Evolutionary conservation across 2,329 filamentous ascomycete species (phyloP), one percentile per base, ranked within the genome.

Genomic region (Arthrobotrys megalospora): DNA sequence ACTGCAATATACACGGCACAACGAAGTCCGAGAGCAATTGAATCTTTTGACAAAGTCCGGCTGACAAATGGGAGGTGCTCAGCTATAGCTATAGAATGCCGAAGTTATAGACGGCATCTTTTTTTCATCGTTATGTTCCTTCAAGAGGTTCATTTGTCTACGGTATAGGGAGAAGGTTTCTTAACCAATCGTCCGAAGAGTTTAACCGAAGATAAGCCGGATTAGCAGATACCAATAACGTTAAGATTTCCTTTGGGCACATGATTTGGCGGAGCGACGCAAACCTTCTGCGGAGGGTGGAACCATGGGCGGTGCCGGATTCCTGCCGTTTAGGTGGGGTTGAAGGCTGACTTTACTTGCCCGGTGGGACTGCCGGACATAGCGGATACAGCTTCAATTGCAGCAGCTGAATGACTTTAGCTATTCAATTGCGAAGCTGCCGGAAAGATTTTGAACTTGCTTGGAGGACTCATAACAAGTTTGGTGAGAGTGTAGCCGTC

Each of bases 201-300:
- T 62, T 60, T 50, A 60, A 24, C 73, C 73, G 73, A 77, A 77
- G 66, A 66, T 77, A n/a, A 38, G 16, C 73, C 73, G 73, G 34
- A 32, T 21, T 5, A 32, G 5, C 12, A 48, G 28, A 50, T n/a
- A n/a, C n/a, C n/a, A n/a, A n/a, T 71, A 60, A 62, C 48, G 32
- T 68, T 64, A 55, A 45, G 70, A 28, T 55, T 55, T 38, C n/a
- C 24, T 38, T 11, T 48, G 24, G 36, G 36, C 34, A 48, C 38
- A 58, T 66, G 50, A 50, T 21, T 47, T 36, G 24, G 36, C 28
- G 50, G 28, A 14, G 7, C n/a, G 19, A 32, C 36, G 24, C 19
- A 53, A 28, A 24, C 19, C 19, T 53, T 45, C 41, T 45, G 41
- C n/a, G 12, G n/a, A 45, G 41, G n/a, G 47, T 34, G 28, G 48